Base-by-base conservation (phyloP, 2,329 filamentous ascomycete genomes). In the Triangularia verruculosa region DNA sequence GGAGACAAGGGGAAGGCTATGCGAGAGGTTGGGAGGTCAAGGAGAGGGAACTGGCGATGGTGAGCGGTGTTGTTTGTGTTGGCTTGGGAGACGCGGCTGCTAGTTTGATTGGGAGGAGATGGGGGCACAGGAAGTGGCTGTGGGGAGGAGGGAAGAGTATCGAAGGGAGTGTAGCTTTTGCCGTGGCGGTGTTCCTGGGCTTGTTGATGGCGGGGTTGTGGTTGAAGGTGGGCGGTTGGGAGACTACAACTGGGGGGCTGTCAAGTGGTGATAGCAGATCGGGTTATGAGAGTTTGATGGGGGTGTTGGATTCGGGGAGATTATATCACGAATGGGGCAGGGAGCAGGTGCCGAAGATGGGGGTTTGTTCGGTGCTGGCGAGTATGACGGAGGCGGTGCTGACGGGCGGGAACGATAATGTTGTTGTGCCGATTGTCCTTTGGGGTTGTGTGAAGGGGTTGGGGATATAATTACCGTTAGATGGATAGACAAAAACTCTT, bases 351-450 rank as follows among this genome's bases (percentile, higher is more conserved):
- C 86, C 87, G 4, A 95, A 94, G 73, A 87, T 89, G 11, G 79
- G 82, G 4, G 73, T 91, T 56, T 96, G 93, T 68, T 93, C 91
- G 6, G 83, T 84, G 51, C 86, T 93, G 63, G 92, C 93, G 27
- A 97, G 93, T 76, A 82, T 97, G 70, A 96, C 95, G 59, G 95
- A 99, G 79, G 93, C 95, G 25, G 94, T 97, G 55, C 79, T 99
- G 67, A 98, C 95, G 13, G 95, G 95, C 1, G 95, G 94, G 28
- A 99, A 99, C 76, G 95, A 99, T 81, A 99, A 99, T 80, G 95
- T 99, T 17, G 89, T 98, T 67, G 94, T 98, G 67, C 95, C 95
- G 3, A 87, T 99, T 63, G 88, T 96, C 58, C 78, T 99, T 65
- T 99, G 95, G 95, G 85, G 93, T 64, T 88, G 96, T 71, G 93